Base-by-base conservation (phyloP, 805 yeast species). In the Brettanomyces sp. region DNA sequence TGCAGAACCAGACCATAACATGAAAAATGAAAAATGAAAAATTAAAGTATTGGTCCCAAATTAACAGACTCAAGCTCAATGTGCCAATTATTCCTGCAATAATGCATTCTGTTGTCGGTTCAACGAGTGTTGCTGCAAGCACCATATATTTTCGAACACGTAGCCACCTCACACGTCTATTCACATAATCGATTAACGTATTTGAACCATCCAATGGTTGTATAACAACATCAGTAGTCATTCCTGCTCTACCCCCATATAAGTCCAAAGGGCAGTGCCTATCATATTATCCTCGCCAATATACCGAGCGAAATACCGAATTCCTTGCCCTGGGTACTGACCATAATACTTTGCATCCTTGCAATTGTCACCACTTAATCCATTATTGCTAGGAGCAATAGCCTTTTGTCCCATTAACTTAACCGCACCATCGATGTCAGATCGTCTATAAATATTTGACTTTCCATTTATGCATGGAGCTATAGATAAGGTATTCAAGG, bases 231-330 rank as follows among this genome's bases (percentile, higher is more conserved):
- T 88, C 95, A 1, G 84, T 79, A 1, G 91, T 81, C 71, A 87
- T 69, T 0, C 83, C 89, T 0, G 95, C 85, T 52, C 89, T 68
- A 2, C 85, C 83, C 56, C 46, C 23, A 85, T 80, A 33, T 72
- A 69, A 43, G 79, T 78, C 95, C 95, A 88, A 14, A 88, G 59
- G 1, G 88, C 85, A 42, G 85, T 87, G 4, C 86, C 95, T 50
- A 88, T 88, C 95, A 87, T 85, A 61, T 88, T 88, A 61, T 88
- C 96, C 59, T 88, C 96, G 5, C 95, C 95, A 56, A 88, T 88
- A 59, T 82, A 89, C 47, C 79, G 69, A 6, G 95, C 79, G 61
- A 89, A 88, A 47, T 79, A 77, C 44, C 79, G 71, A 39, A 89
- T 69, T 0, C 91, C 85, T 33, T 66, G 64, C 14, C 70, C 69